phyloP scores from a whole-genome alignment of 257 asterid genomes.

The Fraxinus americana region DNA sequence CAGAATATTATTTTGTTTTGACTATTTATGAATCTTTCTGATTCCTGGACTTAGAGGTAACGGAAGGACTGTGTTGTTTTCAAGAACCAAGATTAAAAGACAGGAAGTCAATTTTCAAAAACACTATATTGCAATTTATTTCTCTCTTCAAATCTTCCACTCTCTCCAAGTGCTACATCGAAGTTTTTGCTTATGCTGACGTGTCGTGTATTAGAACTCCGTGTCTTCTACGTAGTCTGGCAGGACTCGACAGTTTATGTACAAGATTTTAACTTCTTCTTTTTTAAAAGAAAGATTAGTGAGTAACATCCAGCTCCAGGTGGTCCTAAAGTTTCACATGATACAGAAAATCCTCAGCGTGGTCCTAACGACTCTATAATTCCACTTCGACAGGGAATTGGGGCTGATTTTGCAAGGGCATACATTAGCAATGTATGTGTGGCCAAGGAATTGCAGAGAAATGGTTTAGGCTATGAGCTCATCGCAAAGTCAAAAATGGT shows the following conservation, averaged over 20 bases:
- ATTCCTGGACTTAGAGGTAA: not conserved
- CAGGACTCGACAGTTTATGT: not conserved
- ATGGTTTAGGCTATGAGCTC: conserved; percentile 78
- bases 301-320: not conserved
- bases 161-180: not conserved
- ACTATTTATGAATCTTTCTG: not conserved
- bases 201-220: too few species aligned
- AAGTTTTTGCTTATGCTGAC: not conserved
- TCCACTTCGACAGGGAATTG: conserved; percentile 66
- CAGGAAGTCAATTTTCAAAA: not conserved
- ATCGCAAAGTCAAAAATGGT: conserved; percentile 64
- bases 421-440: conserved; percentile 89
- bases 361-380: conserved; percentile 18
- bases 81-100: not conserved
- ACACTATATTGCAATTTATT: not conserved
- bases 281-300: too few species aligned
- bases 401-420: conserved; percentile 91
- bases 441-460: conserved; percentile 80
- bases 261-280: too few species aligned
- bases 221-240: not conserved
- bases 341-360: conserved; percentile 17
- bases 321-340: conserved; percentile 7
- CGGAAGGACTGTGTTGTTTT: not conserved
- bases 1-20: not conserved
- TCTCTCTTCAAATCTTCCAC: not conserved